Percentiles rank a stretch among this genome's conserved stretches.
Evolutionary conservation across 2,329 filamentous ascomycete species (phyloP).

Genomic region (Cyphellophora attinorum): DNA sequence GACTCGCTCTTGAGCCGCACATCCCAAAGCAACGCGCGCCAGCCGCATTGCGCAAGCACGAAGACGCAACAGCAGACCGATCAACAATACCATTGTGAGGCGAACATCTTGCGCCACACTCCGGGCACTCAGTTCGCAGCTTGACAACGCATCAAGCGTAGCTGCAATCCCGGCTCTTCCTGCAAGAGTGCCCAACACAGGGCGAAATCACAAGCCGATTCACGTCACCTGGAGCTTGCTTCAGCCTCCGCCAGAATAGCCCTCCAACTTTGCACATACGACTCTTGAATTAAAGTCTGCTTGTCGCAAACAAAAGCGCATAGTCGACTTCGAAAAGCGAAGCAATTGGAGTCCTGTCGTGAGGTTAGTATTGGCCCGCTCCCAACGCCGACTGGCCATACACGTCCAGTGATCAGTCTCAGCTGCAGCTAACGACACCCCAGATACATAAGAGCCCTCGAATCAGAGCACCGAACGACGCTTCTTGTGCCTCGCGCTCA

Average conservation of each 20-base stretch:
- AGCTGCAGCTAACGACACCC: constrained; percentile 36
- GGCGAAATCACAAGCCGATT: constrained; percentile 15
- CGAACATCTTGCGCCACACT: too few species aligned
- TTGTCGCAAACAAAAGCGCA: constrained; percentile 6
- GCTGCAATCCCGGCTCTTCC: constrained; percentile 25
- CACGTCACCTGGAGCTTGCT: constrained; percentile 9
- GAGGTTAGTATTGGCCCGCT: constrained; percentile 16
- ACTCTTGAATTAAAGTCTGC: constrained; percentile 12
- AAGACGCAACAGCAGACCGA: too few species aligned
- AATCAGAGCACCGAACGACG: constrained; percentile 26
- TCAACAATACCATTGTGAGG: too few species aligned
- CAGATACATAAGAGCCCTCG: constrained; percentile 26
- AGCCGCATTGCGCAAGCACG: too few species aligned
- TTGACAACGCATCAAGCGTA: constrained; percentile 34
- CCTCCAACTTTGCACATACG: constrained; percentile 14
- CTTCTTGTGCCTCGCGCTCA: constrained; percentile 8
- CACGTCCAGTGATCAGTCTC: constrained; percentile 33
- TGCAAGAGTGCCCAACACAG: constrained; percentile 36
- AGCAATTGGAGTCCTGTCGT: neutral
- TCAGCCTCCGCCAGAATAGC: constrained; percentile 13
- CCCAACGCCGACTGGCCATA: constrained; percentile 13
- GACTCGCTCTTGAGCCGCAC: too few species aligned
- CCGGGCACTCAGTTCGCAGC: too few species aligned
- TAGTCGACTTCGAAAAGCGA: constrained; percentile 4
- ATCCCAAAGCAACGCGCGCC: too few species aligned